Evolutionary conservation across 345 rosid species (phyloP).

Genomic region (Pistacia integerrima): DNA sequence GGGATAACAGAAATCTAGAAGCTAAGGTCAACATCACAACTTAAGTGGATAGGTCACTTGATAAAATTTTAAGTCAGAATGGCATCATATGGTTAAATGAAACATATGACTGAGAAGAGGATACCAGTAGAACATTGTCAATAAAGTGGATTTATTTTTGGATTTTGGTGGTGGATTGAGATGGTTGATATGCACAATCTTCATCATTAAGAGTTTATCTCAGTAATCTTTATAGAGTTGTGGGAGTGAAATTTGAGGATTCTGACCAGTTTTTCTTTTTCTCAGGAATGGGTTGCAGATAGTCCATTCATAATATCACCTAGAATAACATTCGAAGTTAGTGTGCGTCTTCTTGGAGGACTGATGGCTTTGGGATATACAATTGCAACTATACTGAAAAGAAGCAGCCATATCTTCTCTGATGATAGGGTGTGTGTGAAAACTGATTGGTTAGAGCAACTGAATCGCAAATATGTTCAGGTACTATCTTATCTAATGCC

Average conservation of each 20-base stretch:
- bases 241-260: constrained; percentile 5
- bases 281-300: constrained; percentile 99
- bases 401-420: constrained; percentile 86
- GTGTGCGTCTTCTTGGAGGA: constrained; percentile 95
- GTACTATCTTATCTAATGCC: constrained; percentile 38
- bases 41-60: background rate
- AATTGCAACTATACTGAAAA: constrained; percentile 86
- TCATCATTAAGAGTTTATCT: constrained; percentile 2
- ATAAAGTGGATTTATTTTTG: background rate
- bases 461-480: constrained; percentile 89
- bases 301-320: constrained; percentile 97
- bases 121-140: background rate
- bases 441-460: constrained; percentile 97
- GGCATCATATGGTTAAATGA: background rate
- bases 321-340: constrained; percentile 95
- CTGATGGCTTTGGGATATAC: constrained; percentile 98
- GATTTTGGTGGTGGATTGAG: background rate
- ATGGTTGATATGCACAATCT: background rate
- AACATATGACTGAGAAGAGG: background rate
- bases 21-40: background rate
- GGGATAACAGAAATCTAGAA: background rate
- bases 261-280: constrained; percentile 26
- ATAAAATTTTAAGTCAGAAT: background rate
- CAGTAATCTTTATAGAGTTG: background rate
- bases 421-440: constrained; percentile 77